Conservation (phyloP, 1,284 basidiomycete species). For the Fomitiporia mediterranea region DNA sequence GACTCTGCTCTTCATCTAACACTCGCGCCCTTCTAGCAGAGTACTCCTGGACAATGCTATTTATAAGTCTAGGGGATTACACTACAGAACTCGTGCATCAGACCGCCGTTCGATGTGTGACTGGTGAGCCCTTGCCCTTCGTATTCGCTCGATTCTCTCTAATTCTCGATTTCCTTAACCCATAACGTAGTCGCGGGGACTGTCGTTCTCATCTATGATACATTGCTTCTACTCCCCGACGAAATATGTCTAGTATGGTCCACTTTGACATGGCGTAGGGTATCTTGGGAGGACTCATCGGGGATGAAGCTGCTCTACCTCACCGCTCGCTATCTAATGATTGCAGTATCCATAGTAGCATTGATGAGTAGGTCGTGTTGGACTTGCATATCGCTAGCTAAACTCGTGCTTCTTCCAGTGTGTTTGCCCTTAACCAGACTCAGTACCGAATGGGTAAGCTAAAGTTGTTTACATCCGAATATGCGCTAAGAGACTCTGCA, state of each 20-base stretch:
- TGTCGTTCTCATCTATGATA: constrained; percentile 1
- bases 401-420: not conserved
- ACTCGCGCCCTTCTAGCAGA: too few species aligned
- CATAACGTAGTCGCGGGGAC: constrained; percentile 8
- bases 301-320: constrained; percentile 5
- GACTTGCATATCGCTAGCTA: not conserved
- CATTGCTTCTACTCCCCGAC: not conserved
- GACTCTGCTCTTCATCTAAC: too few species aligned
- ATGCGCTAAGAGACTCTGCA: not conserved
- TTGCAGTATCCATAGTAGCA: constrained; percentile 1
- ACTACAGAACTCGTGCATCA: not conserved
- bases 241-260: constrained; percentile 8
- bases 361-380: not conserved
- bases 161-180: not conserved
- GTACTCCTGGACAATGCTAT: too few species aligned
- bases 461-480: too few species aligned
- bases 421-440: not conserved
- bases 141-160: not conserved
- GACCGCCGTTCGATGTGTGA: not conserved
- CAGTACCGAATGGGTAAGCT: constrained; percentile 9
- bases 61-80: too few species aligned
- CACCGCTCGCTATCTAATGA: constrained; percentile 11
- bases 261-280: not conserved
- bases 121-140: not conserved
- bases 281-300: too few species aligned